Conservation (phyloP, 768 basidiomycete genomes). For the Baorangia bicolor region DNA sequence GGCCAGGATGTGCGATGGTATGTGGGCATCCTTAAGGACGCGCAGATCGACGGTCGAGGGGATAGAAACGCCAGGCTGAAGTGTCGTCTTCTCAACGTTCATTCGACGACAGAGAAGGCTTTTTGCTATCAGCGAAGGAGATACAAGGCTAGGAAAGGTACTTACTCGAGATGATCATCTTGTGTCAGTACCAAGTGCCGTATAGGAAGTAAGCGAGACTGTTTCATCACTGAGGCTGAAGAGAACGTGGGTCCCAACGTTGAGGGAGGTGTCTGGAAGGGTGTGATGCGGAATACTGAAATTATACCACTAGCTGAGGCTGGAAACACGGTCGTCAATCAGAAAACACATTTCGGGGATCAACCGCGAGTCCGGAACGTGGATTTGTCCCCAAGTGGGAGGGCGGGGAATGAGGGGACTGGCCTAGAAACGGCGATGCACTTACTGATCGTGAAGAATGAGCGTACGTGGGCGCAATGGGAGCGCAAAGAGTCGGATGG, state of each 20-base stretch:
- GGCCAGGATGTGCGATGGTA: constrained; percentile 60
- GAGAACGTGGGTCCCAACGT: constrained; percentile 17
- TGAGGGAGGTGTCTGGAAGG: constrained; percentile 12
- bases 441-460: constrained; percentile 28
- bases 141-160: not conserved
- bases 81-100: constrained; percentile 32
- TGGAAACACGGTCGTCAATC: constrained; percentile 19
- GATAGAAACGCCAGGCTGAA: constrained; percentile 28
- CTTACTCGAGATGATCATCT: constrained; percentile 33
- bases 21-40: constrained; percentile 42
- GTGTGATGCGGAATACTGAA: not conserved
- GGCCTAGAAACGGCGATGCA: not conserved
- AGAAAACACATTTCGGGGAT: constrained; percentile 18
- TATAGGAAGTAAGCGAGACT: constrained; percentile 27
- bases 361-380: constrained; percentile 1
- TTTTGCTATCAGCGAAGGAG: constrained; percentile 5
- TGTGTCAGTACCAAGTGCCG: constrained; percentile 15
- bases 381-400: constrained; percentile 4
- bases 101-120: constrained; percentile 34
- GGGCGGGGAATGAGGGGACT: constrained; percentile 7
- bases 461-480: constrained; percentile 3
- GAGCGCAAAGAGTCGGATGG: not conserved
- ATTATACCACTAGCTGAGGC: constrained; percentile 15
- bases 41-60: constrained; percentile 50
- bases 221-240: constrained; percentile 15